Evolutionary conservation across 2,329 filamentous ascomycete species (phyloP), one percentile per base, ranked within the genome.

Genomic region (Apiospora kogelbergensis): DNA sequence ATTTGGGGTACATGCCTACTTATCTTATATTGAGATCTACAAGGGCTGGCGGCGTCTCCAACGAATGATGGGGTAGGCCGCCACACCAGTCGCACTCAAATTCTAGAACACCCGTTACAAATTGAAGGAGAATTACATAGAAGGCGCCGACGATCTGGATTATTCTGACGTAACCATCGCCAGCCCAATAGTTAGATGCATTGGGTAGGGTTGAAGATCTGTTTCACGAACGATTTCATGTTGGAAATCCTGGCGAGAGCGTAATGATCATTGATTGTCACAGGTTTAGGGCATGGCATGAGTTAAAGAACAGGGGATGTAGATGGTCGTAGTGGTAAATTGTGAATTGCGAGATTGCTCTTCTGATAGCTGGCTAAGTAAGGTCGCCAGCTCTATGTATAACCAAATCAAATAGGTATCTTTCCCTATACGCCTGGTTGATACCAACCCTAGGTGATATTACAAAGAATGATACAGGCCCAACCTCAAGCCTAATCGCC

Each of bases 321-420:
- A 15, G 4, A 11, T 11, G 30, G 9, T 37, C 53, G 30, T 3
- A 37, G 53, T 60, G 17, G 30, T 37, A 60, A 57, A 33, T 57
- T 57, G 20, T 60, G 20, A 60, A 22, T 60, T 20, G 2, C 33
- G 53, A 60, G 30, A 60, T 60, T 60, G 53, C 53, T 60, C 53
- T 60, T 37, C 30, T 60, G 33, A 17, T 60, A 60, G 26, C 53
- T n/a, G 33, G 30, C 53, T 60, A 60, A 33, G 3, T 60, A 60
- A 33, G 3, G 33, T 33, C 33, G 53, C 26, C 26, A 33, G 48
- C 48, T 33, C 48, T 53, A 53, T 53, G 10, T 57, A 37, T 60
- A 37, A 37, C 20, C 26, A 60, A 60, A 60, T 60, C 53, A 60
- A 60, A 60, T 60, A 60, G 53, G 53, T 60, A 60, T 60, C 53